Evolutionary conservation across 2,329 filamentous ascomycete species (phyloP).

Genomic region (Raffaelea ambrosiae): DNA sequence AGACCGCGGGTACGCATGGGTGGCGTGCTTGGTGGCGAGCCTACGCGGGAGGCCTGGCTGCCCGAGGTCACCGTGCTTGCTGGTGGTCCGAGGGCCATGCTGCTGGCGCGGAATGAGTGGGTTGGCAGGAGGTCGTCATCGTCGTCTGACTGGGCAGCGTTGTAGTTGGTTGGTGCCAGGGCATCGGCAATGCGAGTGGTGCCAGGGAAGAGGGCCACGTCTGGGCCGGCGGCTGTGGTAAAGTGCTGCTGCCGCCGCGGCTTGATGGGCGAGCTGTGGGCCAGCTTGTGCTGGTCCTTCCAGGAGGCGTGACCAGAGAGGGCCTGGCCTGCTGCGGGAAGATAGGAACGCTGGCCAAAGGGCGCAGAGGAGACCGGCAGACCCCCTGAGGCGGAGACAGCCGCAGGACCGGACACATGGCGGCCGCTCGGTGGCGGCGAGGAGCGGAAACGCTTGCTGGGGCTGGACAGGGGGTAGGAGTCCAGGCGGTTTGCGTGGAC

Average conservation of each 20-base stretch:
- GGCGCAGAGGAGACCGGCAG: slow-evolving; percentile 65
- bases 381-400: slow-evolving; percentile 21
- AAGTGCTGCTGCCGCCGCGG: slow-evolving; percentile 67
- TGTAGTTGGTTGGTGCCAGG: slow-evolving; percentile 47
- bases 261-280: slow-evolving; percentile 82
- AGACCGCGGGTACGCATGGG: slow-evolving; percentile 51
- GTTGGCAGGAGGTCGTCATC: slow-evolving; percentile 75
- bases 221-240: slow-evolving; percentile 60
- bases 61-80: not conserved
- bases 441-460: slow-evolving; percentile 62
- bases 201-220: slow-evolving; percentile 71
- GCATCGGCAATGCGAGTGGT: slow-evolving; percentile 60
- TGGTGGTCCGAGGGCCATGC: slow-evolving; percentile 7
- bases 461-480: slow-evolving; percentile 36
- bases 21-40: slow-evolving; percentile 84
- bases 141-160: slow-evolving; percentile 60
- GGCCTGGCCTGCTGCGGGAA: slow-evolving; percentile 12
- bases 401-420: slow-evolving; percentile 62
- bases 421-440: slow-evolving; percentile 47
- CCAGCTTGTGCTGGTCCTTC: slow-evolving; percentile 72
- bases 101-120: slow-evolving; percentile 59
- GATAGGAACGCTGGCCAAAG: slow-evolving; percentile 49
- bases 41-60: slow-evolving; percentile 35
- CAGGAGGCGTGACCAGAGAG: slow-evolving; percentile 49
- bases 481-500: slow-evolving; percentile 5